Evolutionary conservation across 257 asterid genomes (phyloP).

Genomic region (Solanum virginianum): DNA sequence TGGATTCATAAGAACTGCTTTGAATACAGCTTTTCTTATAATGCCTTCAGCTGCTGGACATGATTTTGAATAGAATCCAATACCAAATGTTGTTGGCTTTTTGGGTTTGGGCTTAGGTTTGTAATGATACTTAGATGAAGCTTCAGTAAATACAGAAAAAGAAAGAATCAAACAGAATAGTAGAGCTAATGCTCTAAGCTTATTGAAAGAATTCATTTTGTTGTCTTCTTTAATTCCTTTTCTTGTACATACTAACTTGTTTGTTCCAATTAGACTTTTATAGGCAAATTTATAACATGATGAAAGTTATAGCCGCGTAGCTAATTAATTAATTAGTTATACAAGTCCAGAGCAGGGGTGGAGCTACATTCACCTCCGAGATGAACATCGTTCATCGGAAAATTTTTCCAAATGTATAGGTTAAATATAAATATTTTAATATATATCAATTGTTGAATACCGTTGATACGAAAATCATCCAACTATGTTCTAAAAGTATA

Average conservation of each 20-base stretch:
- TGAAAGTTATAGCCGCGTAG: neutral
- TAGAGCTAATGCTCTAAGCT: neutral
- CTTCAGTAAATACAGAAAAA: neutral
- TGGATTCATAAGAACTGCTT: neutral
- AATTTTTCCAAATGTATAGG: too few relatives aligned
- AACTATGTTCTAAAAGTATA: too few relatives aligned
- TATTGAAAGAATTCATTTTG: neutral
- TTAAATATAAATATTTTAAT: too few relatives aligned
- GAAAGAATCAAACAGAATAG: neutral
- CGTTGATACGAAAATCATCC: too few relatives aligned
- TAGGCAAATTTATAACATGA: neutral
- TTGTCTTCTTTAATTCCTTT: neutral
- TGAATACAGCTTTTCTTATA: neutral
- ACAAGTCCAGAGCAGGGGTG: neutral
- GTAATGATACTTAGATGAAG: neutral
- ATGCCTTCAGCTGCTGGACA: slow-evolving; percentile 2
- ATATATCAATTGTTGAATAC: too few relatives aligned
- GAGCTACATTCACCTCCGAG: too few relatives aligned
- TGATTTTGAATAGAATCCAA: neutral
- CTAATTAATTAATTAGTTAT: neutral
- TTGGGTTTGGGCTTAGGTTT: neutral
- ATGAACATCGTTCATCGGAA: too few relatives aligned
- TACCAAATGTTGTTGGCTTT: neutral
- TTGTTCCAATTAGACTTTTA: neutral
- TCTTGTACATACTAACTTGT: neutral